Conservation (phyloP, 2,329 filamentous ascomycete genomes). For the Beauveria bassiana region DNA sequence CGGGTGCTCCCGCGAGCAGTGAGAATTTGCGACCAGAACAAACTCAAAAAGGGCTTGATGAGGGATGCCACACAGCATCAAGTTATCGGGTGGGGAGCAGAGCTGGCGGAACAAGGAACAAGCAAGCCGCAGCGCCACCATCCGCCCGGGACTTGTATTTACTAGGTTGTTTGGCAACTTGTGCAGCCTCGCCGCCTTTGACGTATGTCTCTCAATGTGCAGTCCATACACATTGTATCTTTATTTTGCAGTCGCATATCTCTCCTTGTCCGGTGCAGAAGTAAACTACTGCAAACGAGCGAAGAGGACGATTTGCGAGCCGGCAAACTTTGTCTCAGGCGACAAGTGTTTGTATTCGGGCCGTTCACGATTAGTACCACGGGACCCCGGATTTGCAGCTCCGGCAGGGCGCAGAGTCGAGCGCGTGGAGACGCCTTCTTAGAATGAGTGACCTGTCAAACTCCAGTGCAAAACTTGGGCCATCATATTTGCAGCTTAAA, state of each 20-base stretch:
- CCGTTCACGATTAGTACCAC: no score
- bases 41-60: background rate
- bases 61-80: background rate
- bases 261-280: background rate
- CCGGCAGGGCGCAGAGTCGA: background rate
- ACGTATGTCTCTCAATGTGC: background rate
- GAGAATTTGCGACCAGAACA: background rate
- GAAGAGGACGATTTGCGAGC: background rate
- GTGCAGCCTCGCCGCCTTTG: background rate
- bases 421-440: background rate
- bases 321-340: background rate
- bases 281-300: background rate
- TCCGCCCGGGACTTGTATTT: background rate
- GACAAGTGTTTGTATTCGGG: no score
- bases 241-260: background rate
- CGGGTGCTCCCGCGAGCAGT: background rate
- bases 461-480: background rate
- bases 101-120: background rate
- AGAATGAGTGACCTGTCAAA: no score
- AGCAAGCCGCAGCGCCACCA: background rate
- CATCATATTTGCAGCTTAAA: background rate
- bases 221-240: background rate
- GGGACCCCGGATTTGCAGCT: no score
- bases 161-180: background rate
- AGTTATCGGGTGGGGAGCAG: background rate